Evolutionary conservation across 345 rosid species (phyloP), one percentile per base, ranked within the genome.

Genomic region (Laguncularia racemosa): DNA sequence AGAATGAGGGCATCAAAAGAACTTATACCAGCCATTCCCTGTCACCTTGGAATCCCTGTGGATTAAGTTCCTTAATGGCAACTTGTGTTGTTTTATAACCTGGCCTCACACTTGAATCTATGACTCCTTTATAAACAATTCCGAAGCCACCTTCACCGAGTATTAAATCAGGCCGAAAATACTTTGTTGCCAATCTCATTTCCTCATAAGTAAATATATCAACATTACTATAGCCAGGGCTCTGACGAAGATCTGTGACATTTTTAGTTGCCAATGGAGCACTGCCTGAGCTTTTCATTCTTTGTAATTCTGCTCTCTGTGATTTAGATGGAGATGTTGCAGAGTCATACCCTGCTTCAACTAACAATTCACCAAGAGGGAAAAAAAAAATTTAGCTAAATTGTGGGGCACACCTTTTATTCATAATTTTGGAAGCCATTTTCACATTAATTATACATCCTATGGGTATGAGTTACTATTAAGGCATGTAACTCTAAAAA

Each of bases 131-230:
- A 48, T 89, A 88, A 46, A 93, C 99, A 44, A 84, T 83, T 19
- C 99, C 99, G 48, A 93, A 93, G 14, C 99, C 99, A 50, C 99
- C 99, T 48, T 90, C 96, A 0, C 99, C 99, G 1, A 93, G 86
- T 20, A 93, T 85, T 58, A 68, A 80, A 75, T 90, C 95, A 0
- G 97, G 91, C 46, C 90, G 75, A 65, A 93, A 93, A 60, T 71
- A 78, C 71, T 84, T 84, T 4, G 99, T 87, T n/a, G 92, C 97
- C 69, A 85, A 52, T 64, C 72, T 82, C 88, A 80, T 90, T 74
- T 93, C 97, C 52, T 74, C 67, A 43, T 93, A 93, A 3, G 88
- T 85, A 69, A 93, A 90, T 46, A 85, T 78, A 71, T 90, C 89
- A 18, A 84, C 97, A 67, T 93, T 81, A 44, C 57, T 51, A 56